These are phyloP conservation scores for Rubia peregrina DNA, from an alignment of 305 asterid genomes.

Conservation along the genomic window DNA sequence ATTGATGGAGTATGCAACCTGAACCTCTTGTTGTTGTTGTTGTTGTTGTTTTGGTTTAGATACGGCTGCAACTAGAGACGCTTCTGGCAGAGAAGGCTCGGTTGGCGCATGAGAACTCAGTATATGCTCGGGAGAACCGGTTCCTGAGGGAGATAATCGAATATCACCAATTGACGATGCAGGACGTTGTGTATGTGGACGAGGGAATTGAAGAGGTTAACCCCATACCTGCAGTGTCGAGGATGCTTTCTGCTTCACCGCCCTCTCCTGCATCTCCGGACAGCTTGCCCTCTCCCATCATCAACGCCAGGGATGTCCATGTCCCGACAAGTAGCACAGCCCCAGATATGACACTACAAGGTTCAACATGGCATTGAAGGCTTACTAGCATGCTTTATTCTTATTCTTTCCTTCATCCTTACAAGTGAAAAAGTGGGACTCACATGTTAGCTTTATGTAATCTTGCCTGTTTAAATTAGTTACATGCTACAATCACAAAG, in stretches of 20 bases:
- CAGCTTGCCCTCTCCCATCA: slow-evolving; percentile 10
- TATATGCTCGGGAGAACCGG: slow-evolving; percentile 67
- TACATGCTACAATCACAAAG: no score
- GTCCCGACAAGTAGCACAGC: slow-evolving; percentile 15
- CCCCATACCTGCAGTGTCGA: slow-evolving; percentile 32
- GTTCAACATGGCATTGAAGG: slow-evolving; percentile 5
- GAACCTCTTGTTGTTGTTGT: no score
- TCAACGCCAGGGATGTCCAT: slow-evolving; percentile 2
- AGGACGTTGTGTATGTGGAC: slow-evolving; percentile 67
- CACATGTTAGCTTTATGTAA: no score
- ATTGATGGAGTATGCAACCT: no score
- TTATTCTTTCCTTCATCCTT: no score
- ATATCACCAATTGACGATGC: slow-evolving; percentile 75
- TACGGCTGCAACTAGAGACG: slow-evolving; percentile 72
- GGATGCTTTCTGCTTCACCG: slow-evolving; percentile 41
- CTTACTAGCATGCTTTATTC: neutral
- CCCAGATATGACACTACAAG: slow-evolving; percentile 12
- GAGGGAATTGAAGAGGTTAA: slow-evolving; percentile 64
- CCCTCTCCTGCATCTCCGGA: slow-evolving; percentile 36
- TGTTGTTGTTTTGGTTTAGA: slow-evolving; percentile 22
- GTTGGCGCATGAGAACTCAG: slow-evolving; percentile 59
- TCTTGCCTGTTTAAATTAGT: no score
- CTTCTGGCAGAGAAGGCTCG: slow-evolving; percentile 75
- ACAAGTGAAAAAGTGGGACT: no score
- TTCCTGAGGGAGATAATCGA: slow-evolving; percentile 83